Evolutionary conservation across 2,329 filamentous ascomycete genomes (phyloP).

Genomic region (Claviceps lovelessii): DNA sequence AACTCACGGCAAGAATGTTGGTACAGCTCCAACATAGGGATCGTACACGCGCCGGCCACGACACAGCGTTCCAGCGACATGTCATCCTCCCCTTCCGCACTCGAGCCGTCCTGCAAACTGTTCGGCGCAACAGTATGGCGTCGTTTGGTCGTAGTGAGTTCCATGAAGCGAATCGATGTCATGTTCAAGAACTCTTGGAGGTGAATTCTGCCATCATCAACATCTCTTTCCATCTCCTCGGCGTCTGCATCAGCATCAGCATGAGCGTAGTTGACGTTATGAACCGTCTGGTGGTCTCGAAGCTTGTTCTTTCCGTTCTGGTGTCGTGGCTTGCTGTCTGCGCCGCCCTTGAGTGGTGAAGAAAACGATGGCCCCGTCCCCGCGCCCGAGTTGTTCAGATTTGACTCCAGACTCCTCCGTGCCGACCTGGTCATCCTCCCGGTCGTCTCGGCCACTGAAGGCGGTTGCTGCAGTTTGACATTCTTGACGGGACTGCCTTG

Average conservation of each 20-base stretch:
- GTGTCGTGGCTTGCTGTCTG: constrained; percentile 40
- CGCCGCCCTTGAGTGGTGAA: constrained; percentile 29
- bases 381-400: constrained; percentile 26
- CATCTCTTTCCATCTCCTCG: constrained; percentile 31
- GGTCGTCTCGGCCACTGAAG: constrained; percentile 51
- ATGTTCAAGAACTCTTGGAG: constrained; percentile 87
- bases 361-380: constrained; percentile 30
- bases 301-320: constrained; percentile 42
- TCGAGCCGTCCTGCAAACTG: constrained; percentile 27
- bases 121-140: constrained; percentile 63
- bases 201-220: constrained; percentile 50
- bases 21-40: constrained; percentile 87
- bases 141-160: constrained; percentile 89
- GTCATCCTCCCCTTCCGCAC: constrained; percentile 32
- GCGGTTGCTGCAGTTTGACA: constrained; percentile 53
- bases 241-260: constrained; percentile 25
- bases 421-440: constrained; percentile 40
- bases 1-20: constrained; percentile 92
- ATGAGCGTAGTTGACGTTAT: constrained; percentile 31
- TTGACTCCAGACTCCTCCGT: constrained; percentile 31
- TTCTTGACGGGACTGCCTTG: constrained; percentile 67
- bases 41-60: constrained; percentile 76
- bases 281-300: constrained; percentile 31
- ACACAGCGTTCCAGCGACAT: constrained; percentile 61
- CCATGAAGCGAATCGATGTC: constrained; percentile 97